A percentile compares a stretch with the other conserved stretches of the same genome.
phyloP scores from a whole-genome alignment of 306 rosid species.

The Vigna angularis region DNA sequence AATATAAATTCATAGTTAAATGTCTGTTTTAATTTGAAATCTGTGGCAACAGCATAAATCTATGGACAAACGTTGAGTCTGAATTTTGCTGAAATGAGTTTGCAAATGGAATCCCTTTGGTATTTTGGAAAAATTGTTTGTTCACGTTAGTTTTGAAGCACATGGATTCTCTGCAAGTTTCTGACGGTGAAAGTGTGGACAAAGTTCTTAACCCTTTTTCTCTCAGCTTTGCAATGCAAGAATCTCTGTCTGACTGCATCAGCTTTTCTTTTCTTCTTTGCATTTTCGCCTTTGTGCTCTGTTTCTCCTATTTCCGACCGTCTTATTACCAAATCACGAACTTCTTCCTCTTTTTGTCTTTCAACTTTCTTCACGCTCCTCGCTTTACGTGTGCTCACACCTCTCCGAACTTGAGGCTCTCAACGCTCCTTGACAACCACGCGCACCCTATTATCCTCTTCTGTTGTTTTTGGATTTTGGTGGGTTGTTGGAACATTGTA shows the following conservation, averaged over 20 bases:
- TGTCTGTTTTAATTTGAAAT: too few relatives aligned
- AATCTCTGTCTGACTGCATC: conserved; percentile 46
- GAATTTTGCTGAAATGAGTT: too few relatives aligned
- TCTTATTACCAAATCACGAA: conserved; percentile 65
- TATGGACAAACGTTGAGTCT: too few relatives aligned
- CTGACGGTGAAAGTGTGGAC: conserved; percentile 36
- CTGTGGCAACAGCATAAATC: too few relatives aligned
- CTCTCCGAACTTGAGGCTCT: background rate
- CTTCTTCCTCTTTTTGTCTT: conserved; percentile 38
- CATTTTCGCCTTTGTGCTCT: background rate
- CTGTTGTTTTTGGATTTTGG: too few relatives aligned
- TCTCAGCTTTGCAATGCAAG: conserved; percentile 37
- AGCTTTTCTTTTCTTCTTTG: conserved; percentile 36
- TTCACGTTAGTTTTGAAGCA: conserved; percentile 25
- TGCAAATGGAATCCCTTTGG: too few relatives aligned
- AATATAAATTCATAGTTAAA: too few relatives aligned
- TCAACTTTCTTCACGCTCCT: background rate
- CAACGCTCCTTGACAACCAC: background rate
- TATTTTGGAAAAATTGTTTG: background rate
- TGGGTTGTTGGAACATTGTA: too few relatives aligned
- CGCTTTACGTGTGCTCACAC: background rate
- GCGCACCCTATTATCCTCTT: background rate
- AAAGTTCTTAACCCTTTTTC: conserved; percentile 40
- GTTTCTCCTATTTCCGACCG: conserved; percentile 50
- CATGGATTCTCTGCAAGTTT: conserved; percentile 39